A percentile compares a stretch with the other conserved stretches of the same genome.
Conservation (phyloP, 2,329 filamentous ascomycete genomes). For the Neurospora crassa region DNA sequence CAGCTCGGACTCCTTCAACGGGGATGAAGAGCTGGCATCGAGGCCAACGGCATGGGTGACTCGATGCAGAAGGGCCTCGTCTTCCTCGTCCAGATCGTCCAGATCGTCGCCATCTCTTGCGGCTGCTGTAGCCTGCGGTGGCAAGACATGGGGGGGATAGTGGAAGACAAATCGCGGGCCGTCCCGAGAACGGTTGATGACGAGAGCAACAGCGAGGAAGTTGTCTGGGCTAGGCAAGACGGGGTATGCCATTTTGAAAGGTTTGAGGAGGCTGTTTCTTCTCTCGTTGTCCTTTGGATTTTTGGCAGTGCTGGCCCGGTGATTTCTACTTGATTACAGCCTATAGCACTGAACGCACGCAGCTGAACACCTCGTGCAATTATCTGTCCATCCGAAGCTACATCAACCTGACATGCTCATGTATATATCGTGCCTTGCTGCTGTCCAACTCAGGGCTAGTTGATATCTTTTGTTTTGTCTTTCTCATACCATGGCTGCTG, state of each 20-base stretch:
- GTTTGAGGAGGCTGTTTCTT: neutral
- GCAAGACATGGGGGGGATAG: conserved; percentile 57
- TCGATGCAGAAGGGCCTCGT: conserved; percentile 41
- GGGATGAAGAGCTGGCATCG: conserved; percentile 22
- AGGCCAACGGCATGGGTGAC: conserved; percentile 27
- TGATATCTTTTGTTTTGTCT: neutral
- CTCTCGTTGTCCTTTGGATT: neutral
- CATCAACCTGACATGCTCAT: neutral
- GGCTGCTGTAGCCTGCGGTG: conserved; percentile 24
- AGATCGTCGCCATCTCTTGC: conserved; percentile 23
- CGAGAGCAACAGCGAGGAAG: conserved; percentile 61
- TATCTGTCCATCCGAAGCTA: neutral
- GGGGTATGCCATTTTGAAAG: conserved; percentile 34
- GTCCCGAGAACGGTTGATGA: conserved; percentile 65
- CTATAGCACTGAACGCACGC: neutral
- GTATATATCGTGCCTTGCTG: neutral
- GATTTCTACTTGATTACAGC: neutral
- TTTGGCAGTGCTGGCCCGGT: neutral
- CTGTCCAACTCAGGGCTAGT: neutral
- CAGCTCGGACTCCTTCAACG: conserved; percentile 28
- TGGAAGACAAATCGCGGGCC: conserved; percentile 80
- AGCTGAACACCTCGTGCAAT: neutral
- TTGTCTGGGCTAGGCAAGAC: conserved; percentile 43
- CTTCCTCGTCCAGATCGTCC: conserved; percentile 33
- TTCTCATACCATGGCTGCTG: neutral